Conservation (phyloP, 2,329 filamentous ascomycete species). For the Lachnellula suecica region DNA sequence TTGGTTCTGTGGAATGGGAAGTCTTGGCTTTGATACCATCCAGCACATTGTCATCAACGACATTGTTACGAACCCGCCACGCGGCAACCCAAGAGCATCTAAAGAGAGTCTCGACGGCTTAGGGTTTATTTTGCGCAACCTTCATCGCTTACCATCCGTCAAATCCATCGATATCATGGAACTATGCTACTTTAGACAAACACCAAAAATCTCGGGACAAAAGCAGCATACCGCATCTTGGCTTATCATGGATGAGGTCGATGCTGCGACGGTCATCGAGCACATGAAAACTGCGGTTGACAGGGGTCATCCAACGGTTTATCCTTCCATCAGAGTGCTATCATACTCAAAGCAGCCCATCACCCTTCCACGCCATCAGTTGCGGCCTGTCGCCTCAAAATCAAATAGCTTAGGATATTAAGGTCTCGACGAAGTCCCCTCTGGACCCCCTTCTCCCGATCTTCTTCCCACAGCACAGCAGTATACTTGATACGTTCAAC, state of each 20-base stretch:
- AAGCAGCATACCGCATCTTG: not conserved
- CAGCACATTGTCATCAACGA: not conserved
- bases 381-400: not conserved
- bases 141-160: not conserved
- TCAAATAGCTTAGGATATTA: too few relatives aligned
- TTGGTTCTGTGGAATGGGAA: too few relatives aligned
- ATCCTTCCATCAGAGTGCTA: not conserved
- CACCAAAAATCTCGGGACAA: not conserved
- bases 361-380: too few relatives aligned
- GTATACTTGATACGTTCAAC: too few relatives aligned
- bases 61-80: too few relatives aligned
- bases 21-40: not conserved
- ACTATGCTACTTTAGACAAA: not conserved
- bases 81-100: too few relatives aligned
- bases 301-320: not conserved
- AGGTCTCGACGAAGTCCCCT: too few relatives aligned
- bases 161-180: not conserved
- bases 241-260: not conserved
- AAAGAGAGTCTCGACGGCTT: not conserved
- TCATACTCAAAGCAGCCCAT: too few relatives aligned
- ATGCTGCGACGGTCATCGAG: not conserved
- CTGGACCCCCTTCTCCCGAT: too few relatives aligned
- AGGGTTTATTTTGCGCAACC: not conserved
- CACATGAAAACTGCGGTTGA: not conserved
- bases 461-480: too few relatives aligned